Evolutionary conservation across 225 moss, liverwort and hornwort genomes (phyloP).

Genomic region (Physcomitrium patens): DNA sequence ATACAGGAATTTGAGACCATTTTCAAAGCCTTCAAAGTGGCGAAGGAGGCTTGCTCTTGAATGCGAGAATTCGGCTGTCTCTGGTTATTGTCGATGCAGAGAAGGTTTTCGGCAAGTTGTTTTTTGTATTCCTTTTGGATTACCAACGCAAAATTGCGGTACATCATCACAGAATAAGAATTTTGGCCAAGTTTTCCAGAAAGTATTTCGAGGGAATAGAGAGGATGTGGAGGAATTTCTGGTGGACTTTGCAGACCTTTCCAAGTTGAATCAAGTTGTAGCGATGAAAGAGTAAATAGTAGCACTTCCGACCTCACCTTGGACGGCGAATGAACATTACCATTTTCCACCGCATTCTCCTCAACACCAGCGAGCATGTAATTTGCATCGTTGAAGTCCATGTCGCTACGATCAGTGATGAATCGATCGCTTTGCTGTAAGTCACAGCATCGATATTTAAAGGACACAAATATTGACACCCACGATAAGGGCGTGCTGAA

Average conservation of each 20-base stretch:
- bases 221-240: too few relatives aligned
- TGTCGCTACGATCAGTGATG: slow-evolving; percentile 80
- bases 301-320: slow-evolving; percentile 36
- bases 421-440: slow-evolving; percentile 76
- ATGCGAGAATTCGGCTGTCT: slow-evolving; percentile 79
- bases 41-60: slow-evolving; percentile 94
- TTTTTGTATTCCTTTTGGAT: slow-evolving; percentile 96
- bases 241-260: too few relatives aligned
- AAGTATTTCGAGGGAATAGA: too few relatives aligned
- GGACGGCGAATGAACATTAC: slow-evolving; percentile 60
- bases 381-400: slow-evolving; percentile 78
- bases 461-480: too few relatives aligned
- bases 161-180: not conserved
- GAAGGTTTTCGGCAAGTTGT: slow-evolving; percentile 81
- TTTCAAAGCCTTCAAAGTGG: slow-evolving; percentile 86
- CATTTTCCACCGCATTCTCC: slow-evolving; percentile 59
- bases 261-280: too few relatives aligned
- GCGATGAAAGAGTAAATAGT: not conserved
- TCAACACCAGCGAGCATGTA: slow-evolving; percentile 75
- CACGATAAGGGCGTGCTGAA: too few relatives aligned
- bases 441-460: too few relatives aligned
- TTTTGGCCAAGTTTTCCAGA: too few relatives aligned
- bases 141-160: not conserved
- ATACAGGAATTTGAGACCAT: slow-evolving; percentile 67
- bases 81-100: slow-evolving; percentile 64